phyloP scores from a whole-genome alignment of 257 asterid genomes.

The Solanum piurae region DNA sequence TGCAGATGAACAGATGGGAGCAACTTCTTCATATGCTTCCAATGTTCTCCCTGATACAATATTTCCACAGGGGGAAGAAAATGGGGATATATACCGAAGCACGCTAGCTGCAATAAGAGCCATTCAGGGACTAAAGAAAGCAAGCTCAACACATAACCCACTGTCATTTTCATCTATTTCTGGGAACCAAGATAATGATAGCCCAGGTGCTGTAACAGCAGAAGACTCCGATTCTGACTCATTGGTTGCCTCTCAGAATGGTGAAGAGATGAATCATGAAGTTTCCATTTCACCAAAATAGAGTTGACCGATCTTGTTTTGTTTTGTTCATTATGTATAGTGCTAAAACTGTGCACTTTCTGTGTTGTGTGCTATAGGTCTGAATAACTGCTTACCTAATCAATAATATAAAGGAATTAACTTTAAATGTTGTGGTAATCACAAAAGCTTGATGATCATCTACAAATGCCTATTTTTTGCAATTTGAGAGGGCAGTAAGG shows the following conservation, averaged over 20 bases:
- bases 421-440: neutral
- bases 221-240: constrained; percentile 51
- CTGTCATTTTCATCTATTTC: constrained; percentile 53
- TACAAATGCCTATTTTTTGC: neutral
- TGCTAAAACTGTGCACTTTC: neutral
- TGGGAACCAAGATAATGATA: constrained; percentile 33
- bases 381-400: neutral
- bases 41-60: constrained; percentile 12
- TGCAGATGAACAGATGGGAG: constrained; percentile 10
- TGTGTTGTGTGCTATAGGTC: neutral
- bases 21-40: constrained; percentile 7
- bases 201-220: constrained; percentile 46
- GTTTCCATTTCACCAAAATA: constrained; percentile 20
- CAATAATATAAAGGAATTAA: neutral
- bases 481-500: neutral
- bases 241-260: constrained; percentile 14
- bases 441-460: neutral
- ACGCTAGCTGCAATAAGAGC: constrained; percentile 66
- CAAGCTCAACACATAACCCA: constrained; percentile 65
- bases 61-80: constrained; percentile 40
- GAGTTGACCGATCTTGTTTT: neutral
- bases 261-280: constrained; percentile 26
- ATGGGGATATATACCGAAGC: constrained; percentile 51
- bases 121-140: constrained; percentile 52
- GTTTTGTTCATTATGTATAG: neutral